These are phyloP conservation scores for Epichloe baconii DNA, from an alignment of 2,329 filamentous ascomycete species.

Conservation along the genomic window DNA sequence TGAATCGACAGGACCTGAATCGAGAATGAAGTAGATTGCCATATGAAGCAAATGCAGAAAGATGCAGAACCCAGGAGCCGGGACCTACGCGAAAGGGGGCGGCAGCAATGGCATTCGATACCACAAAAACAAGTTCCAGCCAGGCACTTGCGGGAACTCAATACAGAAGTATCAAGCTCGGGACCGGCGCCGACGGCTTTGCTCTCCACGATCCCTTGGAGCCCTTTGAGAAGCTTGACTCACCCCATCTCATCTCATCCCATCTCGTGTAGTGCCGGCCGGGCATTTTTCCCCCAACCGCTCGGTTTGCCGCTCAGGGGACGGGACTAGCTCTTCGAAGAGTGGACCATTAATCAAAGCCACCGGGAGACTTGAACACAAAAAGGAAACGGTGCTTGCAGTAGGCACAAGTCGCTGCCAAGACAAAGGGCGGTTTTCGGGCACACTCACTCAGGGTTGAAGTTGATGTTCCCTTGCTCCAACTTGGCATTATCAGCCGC, in stretches of 20 bases:
- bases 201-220: constrained; percentile 2
- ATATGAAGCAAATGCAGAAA: background rate
- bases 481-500: background rate
- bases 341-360: constrained; percentile 7
- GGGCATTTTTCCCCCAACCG: background rate
- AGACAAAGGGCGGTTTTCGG: constrained; percentile 1
- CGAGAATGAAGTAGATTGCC: background rate
- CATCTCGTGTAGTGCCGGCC: background rate
- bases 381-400: background rate
- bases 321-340: background rate
- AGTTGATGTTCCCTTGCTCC: background rate
- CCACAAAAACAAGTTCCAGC: background rate
- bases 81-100: background rate
- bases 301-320: background rate
- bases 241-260: no score
- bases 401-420: background rate
- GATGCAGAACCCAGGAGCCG: background rate
- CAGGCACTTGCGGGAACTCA: no score
- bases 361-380: background rate
- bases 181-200: background rate
- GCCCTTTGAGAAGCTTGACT: background rate
- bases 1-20: background rate
- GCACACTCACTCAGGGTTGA: background rate
- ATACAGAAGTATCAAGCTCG: background rate
- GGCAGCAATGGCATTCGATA: background rate